Base-by-base conservation (phyloP, 2,329 filamentous ascomycete genomes). In the Xylaria arbuscula region DNA sequence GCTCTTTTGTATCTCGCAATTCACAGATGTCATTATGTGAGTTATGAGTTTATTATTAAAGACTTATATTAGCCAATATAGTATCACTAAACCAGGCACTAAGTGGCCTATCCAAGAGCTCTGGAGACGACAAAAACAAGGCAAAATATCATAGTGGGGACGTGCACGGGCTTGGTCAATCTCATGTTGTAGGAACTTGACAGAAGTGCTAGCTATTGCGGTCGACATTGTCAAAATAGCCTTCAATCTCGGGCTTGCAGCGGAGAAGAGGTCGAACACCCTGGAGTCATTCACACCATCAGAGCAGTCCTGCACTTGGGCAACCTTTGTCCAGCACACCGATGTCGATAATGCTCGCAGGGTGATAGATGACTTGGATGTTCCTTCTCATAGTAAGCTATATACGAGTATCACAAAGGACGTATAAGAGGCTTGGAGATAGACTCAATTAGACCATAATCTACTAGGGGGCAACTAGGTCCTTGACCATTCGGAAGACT, bases 91-190 rank as follows among this genome's bases (percentile, higher is more conserved):
- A 40, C 10, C 17, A 62, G 64, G 11, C 42, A 66, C 48, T 28
- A 61, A 22, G 56, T 61, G 78, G 50, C 74, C 71, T 70, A 77
- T 9, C 63, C 56, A 22, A 51, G 50, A 34, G 48, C 56, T 28
- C 34, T 66, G 7, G 47, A 55, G 19, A 45, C 15, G 15, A 36
- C 56, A 7, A 10, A 10, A 45, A 15, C 17, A 54, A 8, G 50
- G 15, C 45, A 24, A n/a, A 45, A 42, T n/a, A 42, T 66, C 9
- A n/a, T 66, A 22, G 28, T 47, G 22, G 65, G 65, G 3, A 58
- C 47, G 1, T 53, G 65, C 24, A 67, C 65, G 10, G 65, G 59
- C 6, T n/a, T 58, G 7, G 0, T 67, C 17, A 54, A 22, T 59
- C 13, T 57, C 65, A 4, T 67, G 65, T 38, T 67, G 65, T 24